Evolutionary conservation across 345 rosid species (phyloP).

Genomic region (Eucalyptus tenuipes): DNA sequence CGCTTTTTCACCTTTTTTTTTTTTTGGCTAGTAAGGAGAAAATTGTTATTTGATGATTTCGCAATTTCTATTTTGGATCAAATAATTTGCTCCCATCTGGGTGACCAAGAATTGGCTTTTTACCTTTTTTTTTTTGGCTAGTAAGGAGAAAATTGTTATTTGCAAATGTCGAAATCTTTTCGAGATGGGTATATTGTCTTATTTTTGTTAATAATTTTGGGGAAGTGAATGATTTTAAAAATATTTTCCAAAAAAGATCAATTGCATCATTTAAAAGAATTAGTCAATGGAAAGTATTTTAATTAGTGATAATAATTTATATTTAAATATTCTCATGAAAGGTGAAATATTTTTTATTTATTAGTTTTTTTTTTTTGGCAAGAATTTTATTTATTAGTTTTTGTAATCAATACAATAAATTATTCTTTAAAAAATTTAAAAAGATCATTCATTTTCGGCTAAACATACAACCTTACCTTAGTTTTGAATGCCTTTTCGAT

Average conservation of each 20-base stretch:
- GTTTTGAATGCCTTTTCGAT: neutral
- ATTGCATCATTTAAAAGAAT: too few relatives aligned
- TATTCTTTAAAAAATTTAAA: neutral
- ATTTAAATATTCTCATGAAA: neutral
- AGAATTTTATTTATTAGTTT: neutral
- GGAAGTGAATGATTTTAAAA: neutral
- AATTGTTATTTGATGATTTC: too few relatives aligned
- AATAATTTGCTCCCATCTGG: neutral
- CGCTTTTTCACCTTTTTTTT: too few relatives aligned
- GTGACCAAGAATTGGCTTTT: neutral
- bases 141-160: neutral
- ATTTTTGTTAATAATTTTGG: neutral
- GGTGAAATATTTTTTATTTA: neutral
- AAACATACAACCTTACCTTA: neutral
- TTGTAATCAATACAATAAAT: neutral
- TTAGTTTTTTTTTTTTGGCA: too few relatives aligned
- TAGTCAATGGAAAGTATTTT: too few relatives aligned
- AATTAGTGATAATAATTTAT: too few relatives aligned
- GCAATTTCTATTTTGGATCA: neutral
- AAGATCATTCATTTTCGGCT: fast-evolving
- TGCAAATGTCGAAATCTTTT: neutral
- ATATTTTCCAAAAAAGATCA: neutral
- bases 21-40: too few relatives aligned
- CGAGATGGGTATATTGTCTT: neutral
- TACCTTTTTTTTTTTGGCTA: neutral